A percentile compares a stretch with the other conserved stretches of the same genome.
Evolutionary conservation across 2,329 filamentous ascomycete genomes (phyloP).

Genomic region (Colletotrichum sp.): DNA sequence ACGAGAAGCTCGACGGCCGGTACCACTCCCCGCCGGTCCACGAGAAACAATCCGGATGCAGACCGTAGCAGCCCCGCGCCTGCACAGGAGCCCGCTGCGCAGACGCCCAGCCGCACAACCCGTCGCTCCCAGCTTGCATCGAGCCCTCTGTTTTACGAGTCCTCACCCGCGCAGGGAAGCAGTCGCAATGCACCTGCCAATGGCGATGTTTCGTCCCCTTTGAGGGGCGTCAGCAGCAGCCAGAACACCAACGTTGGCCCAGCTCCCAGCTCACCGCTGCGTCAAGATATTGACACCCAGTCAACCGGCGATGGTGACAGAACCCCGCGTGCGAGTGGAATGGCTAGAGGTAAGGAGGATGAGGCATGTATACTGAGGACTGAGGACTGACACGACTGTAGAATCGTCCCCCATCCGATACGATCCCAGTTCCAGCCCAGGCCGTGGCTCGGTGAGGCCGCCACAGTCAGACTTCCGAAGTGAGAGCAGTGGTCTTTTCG

Average conservation of each 20-base stretch:
- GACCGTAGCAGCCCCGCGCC: conserved; percentile 53
- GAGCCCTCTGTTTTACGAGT: conserved; percentile 81
- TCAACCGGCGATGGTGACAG: conserved; percentile 60
- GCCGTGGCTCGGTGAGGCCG: conserved; percentile 59
- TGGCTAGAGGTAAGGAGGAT: conserved; percentile 63
- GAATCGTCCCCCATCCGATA: conserved; percentile 94
- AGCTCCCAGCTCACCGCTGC: conserved; percentile 63
- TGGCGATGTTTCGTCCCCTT: conserved; percentile 54
- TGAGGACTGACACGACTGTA: conserved; percentile 37
- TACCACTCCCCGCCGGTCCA: conserved; percentile 38
- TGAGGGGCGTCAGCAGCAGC: conserved; percentile 62
- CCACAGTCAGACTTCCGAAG: conserved; percentile 76
- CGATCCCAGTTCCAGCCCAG: conserved; percentile 86
- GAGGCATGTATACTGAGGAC: neutral
- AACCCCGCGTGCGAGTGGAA: conserved; percentile 71
- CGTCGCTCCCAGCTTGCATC: conserved; percentile 65
- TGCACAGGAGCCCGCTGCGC: conserved; percentile 20
- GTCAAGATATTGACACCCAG: conserved; percentile 64
- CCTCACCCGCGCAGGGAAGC: conserved; percentile 40
- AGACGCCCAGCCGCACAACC: conserved; percentile 50
- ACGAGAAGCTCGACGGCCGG: conserved; percentile 57
- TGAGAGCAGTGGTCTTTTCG: conserved; percentile 87
- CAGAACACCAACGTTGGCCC: conserved; percentile 52
- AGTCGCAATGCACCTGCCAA: conserved; percentile 33
- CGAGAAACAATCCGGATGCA: conserved; percentile 25